Evolutionary conservation across 2,329 filamentous ascomycete genomes (phyloP), one percentile per base, ranked within the genome.

Genomic region (Aureobasidium pullulans): DNA sequence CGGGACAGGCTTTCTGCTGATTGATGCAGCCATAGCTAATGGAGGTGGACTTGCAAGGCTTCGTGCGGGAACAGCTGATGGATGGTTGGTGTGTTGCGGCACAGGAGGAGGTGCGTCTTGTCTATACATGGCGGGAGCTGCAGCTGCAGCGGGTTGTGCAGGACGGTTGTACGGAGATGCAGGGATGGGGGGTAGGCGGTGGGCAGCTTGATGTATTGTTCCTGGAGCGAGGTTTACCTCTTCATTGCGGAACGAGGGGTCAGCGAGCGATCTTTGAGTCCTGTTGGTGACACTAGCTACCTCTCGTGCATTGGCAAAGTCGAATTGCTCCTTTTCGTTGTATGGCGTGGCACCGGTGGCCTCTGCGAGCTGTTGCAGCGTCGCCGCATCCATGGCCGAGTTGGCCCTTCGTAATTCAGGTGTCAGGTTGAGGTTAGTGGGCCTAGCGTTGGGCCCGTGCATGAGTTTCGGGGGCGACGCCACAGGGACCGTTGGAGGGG

Each of bases 371-470:
- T 96, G 90, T 46, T 86, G 81, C 47, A 96, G 78, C 0, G 93
- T 97, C 1, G 85, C 85, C 65, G 81, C 83, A 29, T 94, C 96
- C 71, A 97, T 85, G 23, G 90, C 86, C 65, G 87, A 91, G 66
- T 90, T 94, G 54, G 89, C 90, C 64, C 85, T 85, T 63, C 89
- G 86, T 66, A 93, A 79, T 69, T 94, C 89, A 13, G 88, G 83
- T 32, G 90, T 86, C 60, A 89, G 84, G 65, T 88, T 84, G 62
- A 84, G 84, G 61, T 82, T 84, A 1, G 79, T 77, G 5, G 91
- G 91, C 50, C 84, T 81, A 54, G 87, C 82, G 62, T 87, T 84
- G 11, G 91, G 84, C 39, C 81, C 80, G 71, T 96, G 90, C 49
- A 84, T 82, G 70, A 96, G 93, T 10, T 84, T 84, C 3, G 93